phyloP scores from a whole-genome alignment of 2,329 filamentous ascomycete genomes.

The Zasmidium citrigriseum region DNA sequence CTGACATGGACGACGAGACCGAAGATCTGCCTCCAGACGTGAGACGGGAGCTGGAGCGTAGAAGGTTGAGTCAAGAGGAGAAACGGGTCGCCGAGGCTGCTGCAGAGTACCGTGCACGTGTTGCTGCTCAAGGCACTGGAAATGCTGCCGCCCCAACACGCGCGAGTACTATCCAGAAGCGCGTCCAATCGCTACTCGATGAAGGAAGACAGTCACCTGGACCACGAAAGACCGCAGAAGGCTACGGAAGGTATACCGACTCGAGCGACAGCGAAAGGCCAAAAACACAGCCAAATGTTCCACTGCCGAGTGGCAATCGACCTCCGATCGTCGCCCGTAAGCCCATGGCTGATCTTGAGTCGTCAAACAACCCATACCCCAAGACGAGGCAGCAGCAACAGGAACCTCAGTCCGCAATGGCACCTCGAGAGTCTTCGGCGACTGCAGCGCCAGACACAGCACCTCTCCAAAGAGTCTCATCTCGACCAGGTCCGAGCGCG shows the following conservation, averaged over 20 bases:
- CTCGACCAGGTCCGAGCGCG: conserved; percentile 49
- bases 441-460: conserved; percentile 2
- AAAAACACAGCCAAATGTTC: conserved; percentile 15
- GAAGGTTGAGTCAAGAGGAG: conserved; percentile 82
- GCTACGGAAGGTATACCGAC: conserved; percentile 85
- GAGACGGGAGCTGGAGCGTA: conserved; percentile 83
- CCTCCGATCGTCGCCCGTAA: conserved; percentile 30
- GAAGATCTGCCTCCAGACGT: conserved; percentile 82
- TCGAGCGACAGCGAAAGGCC: conserved; percentile 7
- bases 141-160: conserved; percentile 59
- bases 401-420: conserved; percentile 8
- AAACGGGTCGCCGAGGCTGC: conserved; percentile 84
- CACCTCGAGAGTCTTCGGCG: conserved; percentile 1
- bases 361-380: conserved; percentile 26
- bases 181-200: conserved; percentile 80
- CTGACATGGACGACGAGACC: conserved; percentile 56
- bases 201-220: conserved; percentile 67
- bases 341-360: conserved; percentile 15
- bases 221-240: conserved; percentile 70
- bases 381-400: conserved; percentile 23
- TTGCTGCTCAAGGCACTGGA: conserved; percentile 63
- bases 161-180: conserved; percentile 85
- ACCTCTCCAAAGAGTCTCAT: conserved; percentile 28
- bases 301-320: conserved; percentile 12
- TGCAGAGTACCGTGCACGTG: conserved; percentile 78